Base-by-base conservation (phyloP, 345 rosid genomes). In the Bruguiera gymnorhiza region DNA sequence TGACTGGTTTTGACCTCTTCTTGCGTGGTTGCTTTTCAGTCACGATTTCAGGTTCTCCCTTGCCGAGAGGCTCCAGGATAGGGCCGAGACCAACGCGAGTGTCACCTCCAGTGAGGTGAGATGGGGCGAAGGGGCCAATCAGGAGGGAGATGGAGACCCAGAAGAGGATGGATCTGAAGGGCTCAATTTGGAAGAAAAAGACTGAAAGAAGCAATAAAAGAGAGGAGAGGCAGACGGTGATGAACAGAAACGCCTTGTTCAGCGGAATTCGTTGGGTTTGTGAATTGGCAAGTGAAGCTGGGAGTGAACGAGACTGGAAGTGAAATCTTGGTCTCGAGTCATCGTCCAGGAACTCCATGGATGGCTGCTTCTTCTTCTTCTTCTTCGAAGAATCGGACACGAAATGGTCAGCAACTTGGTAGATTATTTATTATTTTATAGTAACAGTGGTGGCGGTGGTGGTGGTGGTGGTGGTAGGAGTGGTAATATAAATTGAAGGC, bases 301-400 rank as follows among this genome's bases (percentile, higher is more conserved):
- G 61, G 23, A 70, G 70, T 8, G 83, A 83, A n/a, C 87, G 88
- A 24, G 97, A 83, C 32, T 88, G 95, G 72, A 91, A 82, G 70
- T 88, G 81, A 76, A 91, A 81, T 76, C 92, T 82, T 27, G 95
- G 97, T 65, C 89, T 85, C 2, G 84, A 73, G 76, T 92, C 97
- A 68, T 92, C 99, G 78, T 95, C 99, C 63, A 77, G 65, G 66
- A 88, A 95, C 86, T 95, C 99, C 97, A 95, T 93, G 32, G 59
- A 36, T 4, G 13, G 18, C 70, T 37, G 31, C 13, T 51, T 0
- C 37, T 34, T 6, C 37, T 34, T 7, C 37, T 7, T 1, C 46
- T 43, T 0, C 50, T 24, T 56, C 29, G 9, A 15, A 55, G 60
- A 55, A 26, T 55, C 27, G 1, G 29, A 55, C 3, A 23, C 60